Base-by-base conservation (phyloP, 805 yeast species). In the Spathaspora arborariae region DNA sequence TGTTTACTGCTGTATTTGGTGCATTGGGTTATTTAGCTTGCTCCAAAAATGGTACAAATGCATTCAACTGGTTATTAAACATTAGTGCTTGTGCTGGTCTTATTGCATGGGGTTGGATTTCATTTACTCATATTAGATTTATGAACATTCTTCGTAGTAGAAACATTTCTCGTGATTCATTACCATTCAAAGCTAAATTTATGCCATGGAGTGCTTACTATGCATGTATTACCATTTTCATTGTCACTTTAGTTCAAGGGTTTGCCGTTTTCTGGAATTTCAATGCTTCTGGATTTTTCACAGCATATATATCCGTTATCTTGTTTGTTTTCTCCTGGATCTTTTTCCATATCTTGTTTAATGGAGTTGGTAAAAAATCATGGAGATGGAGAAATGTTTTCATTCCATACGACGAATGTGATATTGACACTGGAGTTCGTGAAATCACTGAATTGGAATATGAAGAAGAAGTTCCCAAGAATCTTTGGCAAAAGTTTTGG, bases 11-110 rank as follows among this genome's bases (percentile, higher is more conserved):
- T 1, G 55, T 71, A 2, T 79, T 84, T 57, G 92, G 91, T 41
- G 68, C 80, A 20, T 65, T 85, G 47, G 88, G 82, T 2, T 84
- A 77, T 68, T 65, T 85, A 66, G 79, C 79, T 16, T 67, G 67
- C 37, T 74, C 84, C 5, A 62, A 67, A 18, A 68, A 76, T 47
- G 85, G 85, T 47, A 59, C 62, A 36, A 72, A 75, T 3, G 90
- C 82, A 24, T 85, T 85, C 68, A 68, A 76, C 58, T 85, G 91
- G 91, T 71, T 85, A 49, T 67, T 84, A 54, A 84, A 84, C 62
- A 84, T 85, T 55, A 78, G 88, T n/a, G 86, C 87, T 22, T 84
- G 84, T 42, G 83, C 90, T 9, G 91, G 91, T 49, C 74, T 85
- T 53, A 81, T 84, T 54, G 76, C 87, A 15, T 84, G 92, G 92